Evolutionary conservation across 148 eudicot species (phyloP), one percentile per base, ranked within the genome.

Genomic region (Bassia scoparia): DNA sequence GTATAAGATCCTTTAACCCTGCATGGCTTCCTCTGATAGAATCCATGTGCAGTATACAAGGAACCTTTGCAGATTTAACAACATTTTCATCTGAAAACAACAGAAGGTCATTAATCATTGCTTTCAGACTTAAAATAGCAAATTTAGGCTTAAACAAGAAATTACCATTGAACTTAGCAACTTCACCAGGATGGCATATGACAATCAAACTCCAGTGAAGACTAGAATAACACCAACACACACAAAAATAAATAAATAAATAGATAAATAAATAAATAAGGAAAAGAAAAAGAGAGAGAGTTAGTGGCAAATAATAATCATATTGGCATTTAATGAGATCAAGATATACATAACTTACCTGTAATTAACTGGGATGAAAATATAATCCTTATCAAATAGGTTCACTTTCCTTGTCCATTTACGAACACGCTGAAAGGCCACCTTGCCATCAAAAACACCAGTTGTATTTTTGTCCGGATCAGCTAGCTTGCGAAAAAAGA

Each of bases 361-460:
- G 79, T 89, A 93, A 73, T 95, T 95, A 55, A 95, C 96, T 43
- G 99, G 99, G 86, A 95, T 88, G 73, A 95, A 88, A 70, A 92
- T 77, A 75, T 83, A 95, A 79, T 95, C 99, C 87, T 92, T 92
- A 64, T 86, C 92, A 78, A 95, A 93, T 50, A 95, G 79, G 55
- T 95, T 86, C 72, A 95, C 84, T 86, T 95, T 95, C 82, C 96
- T 86, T 26, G 99, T 95, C 97, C 99, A 95, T 80, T 92, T 92
- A 52, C 99, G 96, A 81, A 95, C 99, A 78, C 97, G 90, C 74
- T 78, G 96, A 84, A 89, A 95, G 72, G 94, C 97, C 77, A 96
- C 96, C 84, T 81, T 85, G 81, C 90, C 89, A 30, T 92, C 94
- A 74, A 85, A 86, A 68, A 84, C 81, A 76, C 97, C 84, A 20